Base-by-base conservation (phyloP, 441 rosid genomes). In the Populus tomentosa region DNA sequence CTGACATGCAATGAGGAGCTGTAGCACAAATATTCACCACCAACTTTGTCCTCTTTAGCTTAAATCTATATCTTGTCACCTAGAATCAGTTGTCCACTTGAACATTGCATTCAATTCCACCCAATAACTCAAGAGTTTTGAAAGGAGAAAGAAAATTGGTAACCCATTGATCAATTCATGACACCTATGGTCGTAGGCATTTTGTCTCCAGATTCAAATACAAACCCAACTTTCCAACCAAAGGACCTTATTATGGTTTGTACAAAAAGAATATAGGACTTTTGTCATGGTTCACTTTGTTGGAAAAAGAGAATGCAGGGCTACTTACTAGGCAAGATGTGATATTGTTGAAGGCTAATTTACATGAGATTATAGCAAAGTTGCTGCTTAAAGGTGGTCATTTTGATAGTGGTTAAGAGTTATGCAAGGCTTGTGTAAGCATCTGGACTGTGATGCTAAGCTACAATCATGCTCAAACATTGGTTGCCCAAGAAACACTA, bases 361-460 rank as follows among this genome's bases (percentile, higher is more conserved):
- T 93, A 56, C 88, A 92, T 61, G 99, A 93, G 86, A 93, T 98
- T 0, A 86, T 96, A 83, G 95, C 98, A 1, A 93, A 90, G 86
- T 83, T 93, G 86, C 81, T 95, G 80, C 80, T 93, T 74, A 84
- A 95, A 84, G 99, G 97, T 2, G 97, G 96, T 70, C 92, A 90
- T 79, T 92, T 93, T 13, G 95, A 95, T 77, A 90, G 89, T 9
- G 93, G 96, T 6, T 98, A 93, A 79, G 97, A 92, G 35, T 86
- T 91, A 20, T 95, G 96, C 78, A 86, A 95, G 81, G 93, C 96
- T 73, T 92, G 97, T 73, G 87, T 91, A 62, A 95, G 99, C 73
- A 92, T 93, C 73, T 81, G 96, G 82, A 95, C 98, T 1, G 98
- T 95, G 72, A 91, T 93, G 99, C 91, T 95, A 36, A 96, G 97